A percentile compares a stretch with the other conserved stretches of the same genome.
phyloP scores from a whole-genome alignment of 2,329 filamentous ascomycete species.

The Microcera coccophila region DNA sequence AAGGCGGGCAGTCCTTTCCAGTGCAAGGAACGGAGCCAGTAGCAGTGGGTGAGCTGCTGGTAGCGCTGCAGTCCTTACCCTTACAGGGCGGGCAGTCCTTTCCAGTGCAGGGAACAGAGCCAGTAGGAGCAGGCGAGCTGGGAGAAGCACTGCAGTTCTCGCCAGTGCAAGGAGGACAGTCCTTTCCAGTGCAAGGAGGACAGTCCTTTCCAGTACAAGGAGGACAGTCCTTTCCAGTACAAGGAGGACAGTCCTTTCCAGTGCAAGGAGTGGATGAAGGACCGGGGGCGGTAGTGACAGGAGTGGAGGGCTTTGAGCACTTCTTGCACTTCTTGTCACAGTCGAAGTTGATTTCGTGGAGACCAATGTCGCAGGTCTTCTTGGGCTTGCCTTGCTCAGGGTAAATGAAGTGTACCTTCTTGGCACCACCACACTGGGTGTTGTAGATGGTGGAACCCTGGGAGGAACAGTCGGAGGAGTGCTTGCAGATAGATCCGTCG shows the following conservation, averaged over 20 bases:
- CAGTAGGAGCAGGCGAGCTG: too few relatives aligned
- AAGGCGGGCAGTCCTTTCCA: too few relatives aligned
- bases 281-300: constrained; percentile 11
- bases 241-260: background rate
- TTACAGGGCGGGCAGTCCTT: too few relatives aligned
- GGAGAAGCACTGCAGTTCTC: too few relatives aligned
- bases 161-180: too few relatives aligned
- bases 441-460: constrained; percentile 71
- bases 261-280: constrained; percentile 8
- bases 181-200: too few relatives aligned
- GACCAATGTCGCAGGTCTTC: constrained; percentile 63
- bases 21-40: constrained; percentile 10
- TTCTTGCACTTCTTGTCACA: constrained; percentile 49
- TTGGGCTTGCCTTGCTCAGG: constrained; percentile 54
- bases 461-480: constrained; percentile 63
- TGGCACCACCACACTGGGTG: constrained; percentile 88
- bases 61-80: constrained; percentile 21
- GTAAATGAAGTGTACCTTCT: constrained; percentile 69
- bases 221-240: too few relatives aligned
- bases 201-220: too few relatives aligned
- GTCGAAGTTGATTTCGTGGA: constrained; percentile 73
- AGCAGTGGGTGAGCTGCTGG: constrained; percentile 10
- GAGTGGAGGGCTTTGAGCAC: constrained; percentile 15
- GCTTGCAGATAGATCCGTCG: constrained; percentile 77
- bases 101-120: background rate